phyloP scores from a whole-genome alignment of 2,329 filamentous ascomycete species.

The Monosporascus ibericus region DNA sequence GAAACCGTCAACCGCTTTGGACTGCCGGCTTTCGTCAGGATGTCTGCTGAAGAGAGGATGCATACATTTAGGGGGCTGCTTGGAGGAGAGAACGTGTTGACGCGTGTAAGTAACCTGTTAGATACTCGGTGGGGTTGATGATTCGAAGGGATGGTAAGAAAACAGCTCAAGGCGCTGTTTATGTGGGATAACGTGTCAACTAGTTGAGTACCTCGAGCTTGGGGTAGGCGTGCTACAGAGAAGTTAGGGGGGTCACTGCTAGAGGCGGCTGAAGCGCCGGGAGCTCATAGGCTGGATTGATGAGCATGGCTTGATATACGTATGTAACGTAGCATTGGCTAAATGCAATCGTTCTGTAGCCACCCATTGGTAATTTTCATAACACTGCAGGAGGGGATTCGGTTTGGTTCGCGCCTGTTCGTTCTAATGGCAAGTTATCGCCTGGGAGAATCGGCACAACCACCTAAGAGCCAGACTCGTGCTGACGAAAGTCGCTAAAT shows the following conservation, averaged over 20 bases:
- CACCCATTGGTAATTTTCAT: too few species aligned
- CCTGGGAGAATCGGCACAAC: too few species aligned
- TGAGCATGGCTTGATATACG: too few species aligned
- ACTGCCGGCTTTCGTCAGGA: conserved; percentile 49
- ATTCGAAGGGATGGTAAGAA: neutral
- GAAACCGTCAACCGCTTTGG: conserved; percentile 28
- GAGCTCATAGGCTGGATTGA: neutral
- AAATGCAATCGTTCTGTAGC: too few species aligned
- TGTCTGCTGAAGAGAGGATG: conserved; percentile 45
- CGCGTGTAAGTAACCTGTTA: conserved; percentile 42
- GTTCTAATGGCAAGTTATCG: neutral
- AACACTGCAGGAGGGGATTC: too few species aligned
- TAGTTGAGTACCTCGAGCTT: neutral
- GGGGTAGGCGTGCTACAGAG: too few species aligned
- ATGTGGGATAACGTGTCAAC: neutral
- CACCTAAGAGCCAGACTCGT: neutral
- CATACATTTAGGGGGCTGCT: conserved; percentile 44
- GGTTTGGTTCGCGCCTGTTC: neutral
- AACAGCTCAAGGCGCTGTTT: neutral
- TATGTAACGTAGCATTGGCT: too few species aligned
- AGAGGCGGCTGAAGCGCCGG: too few species aligned
- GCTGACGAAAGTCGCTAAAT: neutral
- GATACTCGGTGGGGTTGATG: conserved; percentile 42
- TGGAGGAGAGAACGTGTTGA: conserved; percentile 48
- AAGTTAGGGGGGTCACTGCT: too few species aligned